Evolutionary conservation across 1,284 basidiomycete species (phyloP).

Genomic region (Trichosporon sp.): DNA sequence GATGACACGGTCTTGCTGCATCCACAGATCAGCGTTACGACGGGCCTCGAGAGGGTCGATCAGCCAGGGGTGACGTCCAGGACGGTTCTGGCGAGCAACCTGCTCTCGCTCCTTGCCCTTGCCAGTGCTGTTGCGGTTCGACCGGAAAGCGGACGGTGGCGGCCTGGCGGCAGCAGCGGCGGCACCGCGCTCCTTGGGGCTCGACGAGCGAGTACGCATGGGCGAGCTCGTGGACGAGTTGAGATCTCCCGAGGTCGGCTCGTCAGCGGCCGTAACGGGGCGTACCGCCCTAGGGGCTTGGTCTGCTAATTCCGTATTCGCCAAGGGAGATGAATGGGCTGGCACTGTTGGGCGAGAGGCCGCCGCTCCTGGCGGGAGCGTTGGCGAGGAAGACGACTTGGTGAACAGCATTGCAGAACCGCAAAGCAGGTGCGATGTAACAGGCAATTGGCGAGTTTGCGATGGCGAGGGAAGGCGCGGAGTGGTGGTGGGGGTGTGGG

Average conservation of each 20-base stretch:
- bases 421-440: not conserved
- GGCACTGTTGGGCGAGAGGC: slow-evolving; percentile 1
- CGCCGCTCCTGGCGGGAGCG: not conserved
- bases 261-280: not conserved
- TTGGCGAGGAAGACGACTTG: not conserved
- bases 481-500: not conserved
- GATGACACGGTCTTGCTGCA: slow-evolving; percentile 36
- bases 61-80: slow-evolving; percentile 38
- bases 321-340: slow-evolving; percentile 4
- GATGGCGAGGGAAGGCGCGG: slow-evolving; percentile 1
- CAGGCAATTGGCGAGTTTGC: not conserved
- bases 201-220: not conserved
- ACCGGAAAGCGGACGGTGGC: slow-evolving; percentile 24
- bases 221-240: not conserved
- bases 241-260: not conserved
- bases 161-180: not conserved
- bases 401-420: not conserved
- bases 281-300: not conserved
- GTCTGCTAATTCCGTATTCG: not conserved
- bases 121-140: slow-evolving; percentile 6
- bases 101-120: slow-evolving; percentile 29
- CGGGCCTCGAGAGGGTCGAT: slow-evolving; percentile 38
- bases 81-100: slow-evolving; percentile 19
- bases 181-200: slow-evolving; percentile 3
- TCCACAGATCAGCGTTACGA: slow-evolving; percentile 40